A percentile compares a stretch with the other conserved stretches of the same genome.
These are phyloP conservation scores for Tolypocladium endophyticum DNA, from an alignment of 2,329 filamentous ascomycete species.

Conservation along the genomic window DNA sequence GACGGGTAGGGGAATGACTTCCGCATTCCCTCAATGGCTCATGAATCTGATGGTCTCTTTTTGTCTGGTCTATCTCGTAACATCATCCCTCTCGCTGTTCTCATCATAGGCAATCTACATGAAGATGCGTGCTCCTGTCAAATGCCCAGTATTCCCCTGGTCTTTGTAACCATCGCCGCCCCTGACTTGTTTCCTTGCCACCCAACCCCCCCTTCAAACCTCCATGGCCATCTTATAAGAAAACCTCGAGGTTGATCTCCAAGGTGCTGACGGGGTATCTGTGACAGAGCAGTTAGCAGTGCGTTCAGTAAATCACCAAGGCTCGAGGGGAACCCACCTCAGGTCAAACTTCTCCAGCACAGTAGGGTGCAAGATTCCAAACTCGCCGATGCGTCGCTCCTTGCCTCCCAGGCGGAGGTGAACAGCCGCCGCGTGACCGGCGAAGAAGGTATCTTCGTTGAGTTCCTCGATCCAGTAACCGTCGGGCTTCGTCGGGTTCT, in stretches of 20 bases:
- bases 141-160: background rate
- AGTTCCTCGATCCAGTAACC: constrained; percentile 94
- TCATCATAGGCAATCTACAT: background rate
- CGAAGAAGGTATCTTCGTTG: constrained; percentile 83
- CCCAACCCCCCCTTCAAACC: background rate
- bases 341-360: constrained; percentile 92
- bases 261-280: constrained; percentile 87
- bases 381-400: constrained; percentile 69
- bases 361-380: constrained; percentile 87
- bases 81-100: constrained; percentile 9
- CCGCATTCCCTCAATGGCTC: background rate
- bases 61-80: constrained; percentile 15
- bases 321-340: constrained; percentile 39
- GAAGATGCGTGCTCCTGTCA: background rate
- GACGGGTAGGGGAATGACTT: background rate
- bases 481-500: constrained; percentile 48
- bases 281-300: background rate
- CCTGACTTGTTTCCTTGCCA: background rate
- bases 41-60: constrained; percentile 2
- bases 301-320: background rate
- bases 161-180: background rate
- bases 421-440: constrained; percentile 78
- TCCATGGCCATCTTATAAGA: constrained; percentile 49
- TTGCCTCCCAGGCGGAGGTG: constrained; percentile 66
- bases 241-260: constrained; percentile 89